phyloP scores from a whole-genome alignment of 371 early-diverging fungal genomes.

The Lichtheimia ramosa region DNA sequence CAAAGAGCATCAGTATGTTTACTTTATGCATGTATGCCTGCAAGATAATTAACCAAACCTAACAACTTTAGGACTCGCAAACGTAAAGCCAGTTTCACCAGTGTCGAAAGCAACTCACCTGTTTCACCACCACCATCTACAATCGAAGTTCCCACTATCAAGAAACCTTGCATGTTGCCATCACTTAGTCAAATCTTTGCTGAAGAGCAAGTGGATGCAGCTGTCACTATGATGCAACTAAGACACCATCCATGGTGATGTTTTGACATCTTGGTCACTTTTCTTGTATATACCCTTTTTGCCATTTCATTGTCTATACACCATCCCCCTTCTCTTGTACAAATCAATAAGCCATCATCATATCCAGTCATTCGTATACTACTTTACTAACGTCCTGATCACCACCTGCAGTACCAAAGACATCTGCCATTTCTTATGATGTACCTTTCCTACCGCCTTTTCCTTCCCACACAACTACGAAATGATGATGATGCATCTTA shows the following conservation, averaged over 20 bases:
- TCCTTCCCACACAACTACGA: too few relatives aligned
- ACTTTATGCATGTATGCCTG: not conserved
- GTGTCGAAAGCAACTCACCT: conserved; percentile 10
- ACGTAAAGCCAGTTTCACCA: conserved; percentile 4
- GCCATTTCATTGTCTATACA: not conserved
- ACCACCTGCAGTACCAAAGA: too few relatives aligned
- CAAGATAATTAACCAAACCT: not conserved
- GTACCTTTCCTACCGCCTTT: too few relatives aligned
- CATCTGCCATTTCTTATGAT: too few relatives aligned
- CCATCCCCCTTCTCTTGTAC: not conserved
- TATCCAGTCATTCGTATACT: too few relatives aligned
- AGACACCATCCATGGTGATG: not conserved
- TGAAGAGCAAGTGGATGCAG: conserved; percentile 33
- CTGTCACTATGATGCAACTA: conserved; percentile 41
- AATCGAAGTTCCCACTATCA: not conserved
- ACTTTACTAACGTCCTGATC: too few relatives aligned
- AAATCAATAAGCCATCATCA: too few relatives aligned
- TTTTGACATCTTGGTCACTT: not conserved
- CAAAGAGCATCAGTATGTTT: conserved; percentile 41
- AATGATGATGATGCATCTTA: too few relatives aligned
- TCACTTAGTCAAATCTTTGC: conserved; percentile 19
- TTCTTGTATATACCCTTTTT: not conserved
- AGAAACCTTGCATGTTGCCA: conserved; percentile 13
- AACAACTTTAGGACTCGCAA: not conserved
- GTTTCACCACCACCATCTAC: conserved; percentile 15